Evolutionary conservation across 352 stramenopile species (phyloP).

Genomic region (Phytophthora fragariaefolia): DNA sequence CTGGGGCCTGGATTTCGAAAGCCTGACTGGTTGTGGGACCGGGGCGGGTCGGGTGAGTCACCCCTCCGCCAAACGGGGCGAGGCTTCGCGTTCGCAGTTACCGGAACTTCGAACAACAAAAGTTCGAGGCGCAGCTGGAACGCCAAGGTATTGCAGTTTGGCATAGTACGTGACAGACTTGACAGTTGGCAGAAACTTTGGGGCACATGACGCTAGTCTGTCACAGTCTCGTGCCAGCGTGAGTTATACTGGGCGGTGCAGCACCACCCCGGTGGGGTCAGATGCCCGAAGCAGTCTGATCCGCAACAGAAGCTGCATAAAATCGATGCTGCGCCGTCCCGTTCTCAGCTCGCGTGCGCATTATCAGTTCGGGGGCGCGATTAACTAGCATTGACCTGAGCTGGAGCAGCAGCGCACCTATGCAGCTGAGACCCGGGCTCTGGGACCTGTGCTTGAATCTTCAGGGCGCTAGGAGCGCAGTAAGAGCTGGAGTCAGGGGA

Average conservation of each 20-base stretch:
- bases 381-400: conserved; percentile 15
- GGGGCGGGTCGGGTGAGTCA: not conserved
- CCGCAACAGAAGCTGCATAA: conserved; percentile 9
- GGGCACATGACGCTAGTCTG: conserved; percentile 24
- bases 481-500: conserved; percentile 27
- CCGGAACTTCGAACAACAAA: conserved; percentile 24
- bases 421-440: conserved; percentile 33
- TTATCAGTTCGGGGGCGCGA: conserved; percentile 30
- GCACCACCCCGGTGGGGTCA: conserved; percentile 13
- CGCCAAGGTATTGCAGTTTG: conserved; percentile 29
- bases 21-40: not conserved
- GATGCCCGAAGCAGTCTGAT: conserved; percentile 35
- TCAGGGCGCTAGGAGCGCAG: conserved; percentile 1
- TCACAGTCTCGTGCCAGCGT: conserved; percentile 8
- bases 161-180: conserved; percentile 26
- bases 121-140: conserved; percentile 18
- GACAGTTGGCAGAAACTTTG: conserved; percentile 19
- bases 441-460: conserved; percentile 35
- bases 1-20: conserved; percentile 13
- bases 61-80: conserved; percentile 20
- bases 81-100: not conserved
- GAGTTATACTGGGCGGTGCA: conserved; percentile 29
- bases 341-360: conserved; percentile 30
- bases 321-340: not conserved
- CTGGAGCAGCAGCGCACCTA: conserved; percentile 12